A percentile compares a stretch with the other conserved stretches of the same genome.
Conservation (phyloP, 1,139 yeast species). For the Komagataea norvegica region DNA sequence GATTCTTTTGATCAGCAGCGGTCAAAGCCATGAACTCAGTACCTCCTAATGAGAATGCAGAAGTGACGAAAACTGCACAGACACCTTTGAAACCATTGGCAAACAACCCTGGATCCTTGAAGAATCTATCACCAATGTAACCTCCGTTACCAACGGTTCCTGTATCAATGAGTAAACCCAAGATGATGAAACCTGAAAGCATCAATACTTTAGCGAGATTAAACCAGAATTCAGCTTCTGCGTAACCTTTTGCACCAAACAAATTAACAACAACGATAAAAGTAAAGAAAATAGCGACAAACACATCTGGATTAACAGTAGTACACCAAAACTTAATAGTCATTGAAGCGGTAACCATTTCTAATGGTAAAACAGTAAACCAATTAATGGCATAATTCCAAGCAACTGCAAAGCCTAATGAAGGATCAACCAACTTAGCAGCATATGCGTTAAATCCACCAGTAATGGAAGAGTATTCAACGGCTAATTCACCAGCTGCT, state of each 20-base stretch:
- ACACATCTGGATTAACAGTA: slow-evolving; percentile 49
- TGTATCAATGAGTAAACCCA: slow-evolving; percentile 50
- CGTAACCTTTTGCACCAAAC: slow-evolving; percentile 64
- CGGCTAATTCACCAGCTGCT: slow-evolving; percentile 68
- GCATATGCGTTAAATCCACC: slow-evolving; percentile 72
- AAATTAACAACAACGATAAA: slow-evolving; percentile 46
- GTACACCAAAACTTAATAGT: slow-evolving; percentile 58
- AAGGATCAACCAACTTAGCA: slow-evolving; percentile 59
- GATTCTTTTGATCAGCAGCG: slow-evolving; percentile 78
- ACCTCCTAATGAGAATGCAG: slow-evolving; percentile 82
- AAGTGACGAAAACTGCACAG: slow-evolving; percentile 72
- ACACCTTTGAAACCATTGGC: slow-evolving; percentile 72
- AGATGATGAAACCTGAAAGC: slow-evolving; percentile 51
- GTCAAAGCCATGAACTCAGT: slow-evolving; percentile 79
- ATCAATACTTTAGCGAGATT: slow-evolving; percentile 53
- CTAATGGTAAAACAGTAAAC: slow-evolving; percentile 69
- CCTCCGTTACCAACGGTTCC: slow-evolving; percentile 56
- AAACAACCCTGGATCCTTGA: slow-evolving; percentile 53
- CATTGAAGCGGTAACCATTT: slow-evolving; percentile 68
- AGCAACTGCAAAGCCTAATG: slow-evolving; percentile 71
- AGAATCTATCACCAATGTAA: slow-evolving; percentile 47
- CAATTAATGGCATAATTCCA: slow-evolving; percentile 77
- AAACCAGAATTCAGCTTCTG: slow-evolving; percentile 59
- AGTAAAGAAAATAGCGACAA: slow-evolving; percentile 51
- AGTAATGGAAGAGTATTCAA: slow-evolving; percentile 57